Percentiles rank a stretch among this genome's conserved stretches.
Evolutionary conservation across 2,329 filamentous ascomycete species (phyloP).

Genomic region (Xylaria sp.): DNA sequence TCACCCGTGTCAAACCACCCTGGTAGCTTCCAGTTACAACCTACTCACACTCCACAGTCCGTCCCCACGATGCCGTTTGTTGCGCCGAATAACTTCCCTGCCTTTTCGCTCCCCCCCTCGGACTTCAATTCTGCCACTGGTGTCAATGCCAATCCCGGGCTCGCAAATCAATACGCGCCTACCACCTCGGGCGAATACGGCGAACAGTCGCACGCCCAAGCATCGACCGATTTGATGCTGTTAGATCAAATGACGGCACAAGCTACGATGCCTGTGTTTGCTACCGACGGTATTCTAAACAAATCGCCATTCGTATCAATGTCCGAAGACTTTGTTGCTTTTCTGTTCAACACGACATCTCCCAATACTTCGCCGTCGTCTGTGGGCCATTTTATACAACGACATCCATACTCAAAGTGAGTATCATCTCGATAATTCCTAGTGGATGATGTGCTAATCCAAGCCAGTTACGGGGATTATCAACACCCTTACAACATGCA

Average conservation of each 20-base stretch:
- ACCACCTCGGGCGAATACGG: constrained; percentile 56
- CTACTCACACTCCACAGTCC: constrained; percentile 57
- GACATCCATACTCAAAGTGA: constrained; percentile 60
- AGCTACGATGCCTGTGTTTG: constrained; percentile 86
- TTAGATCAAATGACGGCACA: constrained; percentile 70
- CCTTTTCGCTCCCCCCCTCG: constrained; percentile 70
- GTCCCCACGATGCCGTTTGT: constrained; percentile 60
- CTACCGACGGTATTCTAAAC: constrained; percentile 78
- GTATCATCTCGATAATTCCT: constrained; percentile 40
- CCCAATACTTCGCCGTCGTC: constrained; percentile 61
- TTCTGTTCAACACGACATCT: constrained; percentile 78
- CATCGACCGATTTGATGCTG: constrained; percentile 65
- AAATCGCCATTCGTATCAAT: constrained; percentile 86
- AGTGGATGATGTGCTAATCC: constrained; percentile 33
- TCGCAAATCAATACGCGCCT: constrained; percentile 52
- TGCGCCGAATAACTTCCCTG: constrained; percentile 68
- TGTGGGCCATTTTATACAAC: constrained; percentile 61
- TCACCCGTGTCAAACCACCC: constrained; percentile 63
- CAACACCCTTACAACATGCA: constrained; percentile 60
- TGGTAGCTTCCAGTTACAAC: constrained; percentile 58
- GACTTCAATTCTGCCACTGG: constrained; percentile 61
- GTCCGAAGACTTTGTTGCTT: constrained; percentile 87
- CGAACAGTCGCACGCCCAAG: constrained; percentile 56
- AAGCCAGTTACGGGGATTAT: constrained; percentile 62
- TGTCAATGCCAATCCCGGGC: constrained; percentile 49